Conservation (phyloP, 108 stramenopile genomes). For the Cyclostephanos tholiformis region DNA sequence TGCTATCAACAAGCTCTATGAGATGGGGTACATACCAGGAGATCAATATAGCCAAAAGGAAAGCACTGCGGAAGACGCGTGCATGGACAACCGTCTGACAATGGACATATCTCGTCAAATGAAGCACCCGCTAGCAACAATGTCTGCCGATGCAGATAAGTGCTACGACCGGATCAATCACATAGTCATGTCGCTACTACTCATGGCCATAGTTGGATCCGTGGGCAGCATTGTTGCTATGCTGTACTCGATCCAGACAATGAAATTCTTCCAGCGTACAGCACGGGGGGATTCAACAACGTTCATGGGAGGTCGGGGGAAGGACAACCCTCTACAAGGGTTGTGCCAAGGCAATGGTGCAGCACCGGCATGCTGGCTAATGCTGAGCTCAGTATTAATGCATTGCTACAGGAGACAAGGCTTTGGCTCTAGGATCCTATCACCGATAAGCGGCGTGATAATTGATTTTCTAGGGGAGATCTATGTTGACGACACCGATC, state of each 20-base stretch:
- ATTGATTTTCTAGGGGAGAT: not conserved
- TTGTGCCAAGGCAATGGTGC: constrained; percentile 4
- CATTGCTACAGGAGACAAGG: not conserved
- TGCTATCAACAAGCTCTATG: not conserved
- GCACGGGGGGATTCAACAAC: constrained; percentile 4
- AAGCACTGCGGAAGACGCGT: constrained; percentile 10
- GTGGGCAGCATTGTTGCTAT: not conserved
- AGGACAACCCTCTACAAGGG: not conserved
- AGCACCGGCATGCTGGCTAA: too few relatives aligned
- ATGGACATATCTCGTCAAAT: not conserved
- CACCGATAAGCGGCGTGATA: not conserved
- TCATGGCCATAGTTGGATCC: not conserved
- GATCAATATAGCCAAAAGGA: too few relatives aligned
- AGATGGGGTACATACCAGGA: not conserved
- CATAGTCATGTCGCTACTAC: not conserved
- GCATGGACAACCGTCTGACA: constrained; percentile 7
- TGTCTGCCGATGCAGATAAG: constrained; percentile 6
- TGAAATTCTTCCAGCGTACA: constrained; percentile 13
- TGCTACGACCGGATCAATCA: constrained; percentile 15
- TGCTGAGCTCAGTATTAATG: not conserved
- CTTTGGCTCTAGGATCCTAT: not conserved
- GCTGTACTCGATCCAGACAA: not conserved
- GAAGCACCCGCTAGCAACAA: not conserved
- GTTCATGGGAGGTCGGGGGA: not conserved
- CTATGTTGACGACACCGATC: not conserved